Conservation (phyloP, 1,284 basidiomycete genomes). For the Ganoderma sinense region DNA sequence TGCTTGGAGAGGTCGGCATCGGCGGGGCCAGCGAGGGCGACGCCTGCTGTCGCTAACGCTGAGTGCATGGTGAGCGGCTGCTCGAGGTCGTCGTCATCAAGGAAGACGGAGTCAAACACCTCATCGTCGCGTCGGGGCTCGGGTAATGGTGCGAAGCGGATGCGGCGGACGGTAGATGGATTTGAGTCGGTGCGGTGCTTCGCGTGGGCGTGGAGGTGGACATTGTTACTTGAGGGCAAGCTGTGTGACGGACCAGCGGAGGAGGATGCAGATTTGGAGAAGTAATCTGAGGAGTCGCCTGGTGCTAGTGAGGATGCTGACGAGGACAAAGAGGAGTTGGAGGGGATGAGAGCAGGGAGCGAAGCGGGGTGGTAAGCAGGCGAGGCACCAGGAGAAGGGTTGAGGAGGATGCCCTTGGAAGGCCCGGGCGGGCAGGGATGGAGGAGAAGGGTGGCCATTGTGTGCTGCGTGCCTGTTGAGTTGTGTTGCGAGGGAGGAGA, state of each 20-base stretch:
- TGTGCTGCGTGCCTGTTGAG: background rate
- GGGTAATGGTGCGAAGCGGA: constrained; percentile 82
- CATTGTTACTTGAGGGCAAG: constrained; percentile 22
- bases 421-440: constrained; percentile 21
- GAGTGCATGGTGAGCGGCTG: constrained; percentile 28
- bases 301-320: constrained; percentile 37
- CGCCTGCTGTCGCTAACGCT: constrained; percentile 20
- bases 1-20: constrained; percentile 19
- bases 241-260: constrained; percentile 25
- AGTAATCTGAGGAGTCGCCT: constrained; percentile 38
- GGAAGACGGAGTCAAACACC: constrained; percentile 40
- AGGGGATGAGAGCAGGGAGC: constrained; percentile 38
- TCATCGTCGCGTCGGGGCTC: constrained; percentile 64
- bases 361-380: constrained; percentile 35
- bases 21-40: constrained; percentile 21
- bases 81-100: constrained; percentile 38
- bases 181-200: constrained; percentile 35
- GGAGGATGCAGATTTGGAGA: constrained; percentile 33
- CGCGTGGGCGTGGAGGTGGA: constrained; percentile 21
- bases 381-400: constrained; percentile 41
- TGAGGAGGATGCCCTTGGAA: constrained; percentile 44
- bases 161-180: constrained; percentile 48
- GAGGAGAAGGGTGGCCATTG: constrained; percentile 35
- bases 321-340: constrained; percentile 37
- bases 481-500: constrained; percentile 2